These are phyloP conservation scores for Cardiosporidium cionae DNA, from an alignment of 169 alveolate species.

Conservation along the genomic window DNA sequence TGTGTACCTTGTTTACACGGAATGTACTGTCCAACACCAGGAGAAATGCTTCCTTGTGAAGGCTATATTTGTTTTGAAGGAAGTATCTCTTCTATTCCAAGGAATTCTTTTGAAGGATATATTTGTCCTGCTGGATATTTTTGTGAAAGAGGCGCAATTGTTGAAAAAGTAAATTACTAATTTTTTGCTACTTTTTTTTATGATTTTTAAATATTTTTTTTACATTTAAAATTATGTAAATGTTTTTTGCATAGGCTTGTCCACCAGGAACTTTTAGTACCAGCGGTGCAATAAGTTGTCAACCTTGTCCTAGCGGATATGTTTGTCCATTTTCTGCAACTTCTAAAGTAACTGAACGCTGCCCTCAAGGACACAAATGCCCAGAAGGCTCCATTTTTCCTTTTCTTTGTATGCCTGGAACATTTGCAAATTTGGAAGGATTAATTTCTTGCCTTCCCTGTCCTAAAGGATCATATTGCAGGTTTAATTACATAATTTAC, in stretches of 20 bases:
- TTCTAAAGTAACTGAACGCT: too few relatives aligned
- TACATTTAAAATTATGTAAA: too few relatives aligned
- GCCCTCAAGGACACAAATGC: constrained; percentile 36
- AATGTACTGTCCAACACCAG: not conserved
- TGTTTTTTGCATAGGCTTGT: too few relatives aligned
- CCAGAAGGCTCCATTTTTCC: constrained; percentile 60
- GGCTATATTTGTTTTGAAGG: not conserved
- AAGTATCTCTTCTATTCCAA: not conserved
- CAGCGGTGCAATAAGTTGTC: too few relatives aligned
- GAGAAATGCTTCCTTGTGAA: not conserved
- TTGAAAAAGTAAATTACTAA: not conserved
- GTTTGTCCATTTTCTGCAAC: too few relatives aligned
- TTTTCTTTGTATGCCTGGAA: constrained; percentile 30
- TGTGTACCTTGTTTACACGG: not conserved
- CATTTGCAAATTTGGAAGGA: constrained; percentile 44
- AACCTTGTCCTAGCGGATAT: too few relatives aligned
- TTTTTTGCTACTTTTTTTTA: too few relatives aligned
- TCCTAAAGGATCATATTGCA: constrained; percentile 44
- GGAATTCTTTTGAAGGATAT: not conserved
- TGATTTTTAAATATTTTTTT: too few relatives aligned
- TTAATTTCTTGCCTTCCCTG: too few relatives aligned
- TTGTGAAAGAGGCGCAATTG: not conserved
- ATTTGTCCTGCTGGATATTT: not conserved
- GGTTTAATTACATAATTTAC: too few relatives aligned
- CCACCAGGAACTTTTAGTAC: too few relatives aligned